These are phyloP conservation scores for Coemansia sp. DNA, from an alignment of 192 early-diverging fungal species.

Conservation along the genomic window DNA sequence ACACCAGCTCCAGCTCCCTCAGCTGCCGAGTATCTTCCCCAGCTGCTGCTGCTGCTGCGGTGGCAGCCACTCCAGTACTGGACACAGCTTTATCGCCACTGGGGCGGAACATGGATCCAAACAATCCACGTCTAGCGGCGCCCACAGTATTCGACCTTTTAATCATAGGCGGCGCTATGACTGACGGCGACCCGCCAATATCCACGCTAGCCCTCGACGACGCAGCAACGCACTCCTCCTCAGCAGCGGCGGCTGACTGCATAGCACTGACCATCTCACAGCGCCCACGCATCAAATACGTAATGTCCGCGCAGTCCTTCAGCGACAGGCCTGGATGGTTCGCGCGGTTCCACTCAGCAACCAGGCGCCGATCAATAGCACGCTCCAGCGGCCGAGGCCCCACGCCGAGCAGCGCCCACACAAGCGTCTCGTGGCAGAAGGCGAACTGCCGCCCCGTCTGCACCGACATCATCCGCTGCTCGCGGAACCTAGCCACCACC, in stretches of 20 bases:
- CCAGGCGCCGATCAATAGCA: conserved; percentile 44
- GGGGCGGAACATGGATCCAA: conserved; percentile 29
- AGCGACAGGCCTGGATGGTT: conserved; percentile 26
- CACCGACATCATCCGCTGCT: conserved; percentile 81
- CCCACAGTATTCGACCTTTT: conserved; percentile 54
- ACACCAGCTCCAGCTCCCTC: conserved; percentile 9
- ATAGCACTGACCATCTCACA: conserved; percentile 48
- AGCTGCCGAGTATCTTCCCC: conserved; percentile 21
- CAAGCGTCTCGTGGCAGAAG: conserved; percentile 80
- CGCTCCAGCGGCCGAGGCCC: conserved; percentile 42
- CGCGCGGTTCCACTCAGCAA: conserved; percentile 51
- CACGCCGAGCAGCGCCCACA: conserved; percentile 53
- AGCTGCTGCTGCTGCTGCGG: neutral
- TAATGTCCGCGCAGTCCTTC: conserved; percentile 30
- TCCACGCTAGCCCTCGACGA: conserved; percentile 40
- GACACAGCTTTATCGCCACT: neutral
- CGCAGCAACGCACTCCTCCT: neutral
- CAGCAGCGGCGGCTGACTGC: conserved; percentile 3
- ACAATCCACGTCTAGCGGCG: conserved; percentile 26
- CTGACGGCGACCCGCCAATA: neutral
- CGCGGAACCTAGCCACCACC: conserved; percentile 64
- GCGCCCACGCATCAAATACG: conserved; percentile 45
- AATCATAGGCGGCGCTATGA: conserved; percentile 14
- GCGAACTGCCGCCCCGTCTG: conserved; percentile 79
- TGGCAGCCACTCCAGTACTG: neutral